Percentiles rank a stretch among this genome's conserved stretches.
Evolutionary conservation across 768 basidiomycete genomes (phyloP).

Genomic region (Pleurotus tuber-regium): DNA sequence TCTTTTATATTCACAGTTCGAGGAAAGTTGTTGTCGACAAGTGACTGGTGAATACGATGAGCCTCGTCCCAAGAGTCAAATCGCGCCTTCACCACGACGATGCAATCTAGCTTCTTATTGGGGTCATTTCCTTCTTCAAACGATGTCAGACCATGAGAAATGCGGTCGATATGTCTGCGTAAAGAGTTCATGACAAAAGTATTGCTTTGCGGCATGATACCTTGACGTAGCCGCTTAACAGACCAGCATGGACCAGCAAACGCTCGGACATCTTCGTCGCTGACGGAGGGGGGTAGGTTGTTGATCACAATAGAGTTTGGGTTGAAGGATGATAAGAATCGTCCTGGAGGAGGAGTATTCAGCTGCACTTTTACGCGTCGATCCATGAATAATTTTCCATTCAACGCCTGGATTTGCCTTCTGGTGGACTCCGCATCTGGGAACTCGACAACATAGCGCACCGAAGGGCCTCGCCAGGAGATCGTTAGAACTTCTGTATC

Average conservation of each 20-base stretch:
- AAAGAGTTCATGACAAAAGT: slow-evolving; percentile 24
- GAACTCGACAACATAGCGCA: slow-evolving; percentile 44
- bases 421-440: slow-evolving; percentile 26
- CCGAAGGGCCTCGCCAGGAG: slow-evolving; percentile 49
- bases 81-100: slow-evolving; percentile 35
- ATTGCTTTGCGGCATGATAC: slow-evolving; percentile 17
- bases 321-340: slow-evolving; percentile 20
- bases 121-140: slow-evolving; percentile 26
- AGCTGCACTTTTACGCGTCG: slow-evolving; percentile 42
- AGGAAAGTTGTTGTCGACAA: slow-evolving; percentile 30
- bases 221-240: slow-evolving; percentile 21
- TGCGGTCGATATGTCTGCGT: slow-evolving; percentile 12
- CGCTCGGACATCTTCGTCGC: slow-evolving; percentile 21
- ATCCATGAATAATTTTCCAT: slow-evolving; percentile 34
- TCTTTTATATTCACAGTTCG: slow-evolving; percentile 22
- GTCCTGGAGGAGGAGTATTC: slow-evolving; percentile 36
- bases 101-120: slow-evolving; percentile 23
- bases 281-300: slow-evolving; percentile 32
- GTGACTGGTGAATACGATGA: slow-evolving; percentile 31
- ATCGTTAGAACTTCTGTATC: slow-evolving; percentile 41
- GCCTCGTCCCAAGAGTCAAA: slow-evolving; percentile 52
- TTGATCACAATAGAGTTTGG: slow-evolving; percentile 40
- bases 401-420: slow-evolving; percentile 33
- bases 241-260: slow-evolving; percentile 26
- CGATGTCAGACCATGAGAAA: slow-evolving; percentile 10